Conservation (phyloP, 2,329 filamentous ascomycete genomes). For the Ceratocystis papillata region DNA sequence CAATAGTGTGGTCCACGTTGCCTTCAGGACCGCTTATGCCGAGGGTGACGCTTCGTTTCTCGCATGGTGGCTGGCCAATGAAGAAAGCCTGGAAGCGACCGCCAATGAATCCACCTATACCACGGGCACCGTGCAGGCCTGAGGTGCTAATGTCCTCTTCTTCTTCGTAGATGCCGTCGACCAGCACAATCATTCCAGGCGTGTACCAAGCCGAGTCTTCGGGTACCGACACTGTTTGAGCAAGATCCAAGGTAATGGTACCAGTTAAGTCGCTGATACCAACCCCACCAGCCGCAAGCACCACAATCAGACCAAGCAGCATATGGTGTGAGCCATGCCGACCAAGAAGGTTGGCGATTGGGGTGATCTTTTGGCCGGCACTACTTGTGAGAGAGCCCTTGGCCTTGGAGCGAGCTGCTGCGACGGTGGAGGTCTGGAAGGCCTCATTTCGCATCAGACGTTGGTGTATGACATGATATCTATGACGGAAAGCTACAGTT, state of each 20-base stretch:
- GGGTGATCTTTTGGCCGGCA: constrained; percentile 76
- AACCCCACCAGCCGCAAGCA: constrained; percentile 70
- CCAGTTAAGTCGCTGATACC: constrained; percentile 80
- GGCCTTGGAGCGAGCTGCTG: constrained; percentile 43
- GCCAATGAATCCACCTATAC: constrained; percentile 83
- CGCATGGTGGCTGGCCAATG: constrained; percentile 82
- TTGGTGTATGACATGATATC: constrained; percentile 87
- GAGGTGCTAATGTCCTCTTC: constrained; percentile 68
- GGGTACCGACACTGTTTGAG: constrained; percentile 69
- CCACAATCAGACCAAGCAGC: constrained; percentile 69
- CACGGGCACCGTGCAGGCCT: constrained; percentile 62
- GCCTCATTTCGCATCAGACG: constrained; percentile 83
- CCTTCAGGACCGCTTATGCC: constrained; percentile 54
- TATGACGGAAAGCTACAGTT: constrained; percentile 74
- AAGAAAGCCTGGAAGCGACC: constrained; percentile 85
- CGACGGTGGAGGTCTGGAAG: constrained; percentile 73
- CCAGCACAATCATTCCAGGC: constrained; percentile 88
- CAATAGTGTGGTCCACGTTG: constrained; percentile 51
- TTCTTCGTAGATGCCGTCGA: constrained; percentile 95
- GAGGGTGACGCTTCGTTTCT: constrained; percentile 68
- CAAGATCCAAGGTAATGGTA: constrained; percentile 72
- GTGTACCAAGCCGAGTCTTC: constrained; percentile 84
- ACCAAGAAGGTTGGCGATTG: constrained; percentile 64
- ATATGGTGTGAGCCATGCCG: constrained; percentile 76
- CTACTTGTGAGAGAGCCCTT: constrained; percentile 51